These are phyloP conservation scores for Cercospora sesami DNA, from an alignment of 2,329 filamentous ascomycete genomes.

Conservation along the genomic window DNA sequence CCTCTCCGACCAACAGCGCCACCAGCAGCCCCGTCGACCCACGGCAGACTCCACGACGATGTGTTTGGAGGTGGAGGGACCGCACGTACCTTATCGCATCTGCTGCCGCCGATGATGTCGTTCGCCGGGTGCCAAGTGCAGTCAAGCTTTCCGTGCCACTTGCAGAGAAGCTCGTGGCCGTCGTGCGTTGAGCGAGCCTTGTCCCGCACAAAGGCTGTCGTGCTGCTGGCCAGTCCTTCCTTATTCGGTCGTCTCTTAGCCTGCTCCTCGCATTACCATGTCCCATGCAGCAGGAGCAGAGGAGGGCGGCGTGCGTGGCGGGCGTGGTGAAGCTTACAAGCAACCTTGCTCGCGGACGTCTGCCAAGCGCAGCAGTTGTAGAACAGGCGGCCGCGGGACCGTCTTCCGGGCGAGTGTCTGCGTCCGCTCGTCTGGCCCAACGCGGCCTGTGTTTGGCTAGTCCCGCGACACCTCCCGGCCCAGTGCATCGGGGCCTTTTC, in stretches of 20 bases:
- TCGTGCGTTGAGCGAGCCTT: neutral
- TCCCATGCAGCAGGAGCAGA: neutral
- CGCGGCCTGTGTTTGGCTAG: neutral
- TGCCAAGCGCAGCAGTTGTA: neutral
- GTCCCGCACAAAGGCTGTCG: neutral
- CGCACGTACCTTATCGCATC: constrained; percentile 4
- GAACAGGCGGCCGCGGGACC: neutral
- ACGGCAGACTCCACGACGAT: neutral
- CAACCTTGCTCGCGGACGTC: neutral
- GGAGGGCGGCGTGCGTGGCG: neutral
- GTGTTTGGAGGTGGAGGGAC: neutral
- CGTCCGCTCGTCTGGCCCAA: neutral
- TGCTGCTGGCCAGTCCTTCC: neutral
- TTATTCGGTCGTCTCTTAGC: neutral
- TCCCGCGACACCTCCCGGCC: neutral
- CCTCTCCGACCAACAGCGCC: neutral
- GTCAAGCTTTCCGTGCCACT: constrained; percentile 11
- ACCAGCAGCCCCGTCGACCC: neutral
- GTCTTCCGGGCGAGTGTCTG: neutral
- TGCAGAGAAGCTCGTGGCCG: neutral
- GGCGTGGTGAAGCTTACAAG: neutral
- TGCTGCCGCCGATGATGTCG: neutral
- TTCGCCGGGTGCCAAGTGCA: constrained; percentile 6
- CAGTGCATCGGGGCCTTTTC: neutral
- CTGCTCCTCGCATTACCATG: neutral